These are phyloP conservation scores for Calycina herbarum DNA, from an alignment of 2,329 filamentous ascomycete species.

Conservation along the genomic window DNA sequence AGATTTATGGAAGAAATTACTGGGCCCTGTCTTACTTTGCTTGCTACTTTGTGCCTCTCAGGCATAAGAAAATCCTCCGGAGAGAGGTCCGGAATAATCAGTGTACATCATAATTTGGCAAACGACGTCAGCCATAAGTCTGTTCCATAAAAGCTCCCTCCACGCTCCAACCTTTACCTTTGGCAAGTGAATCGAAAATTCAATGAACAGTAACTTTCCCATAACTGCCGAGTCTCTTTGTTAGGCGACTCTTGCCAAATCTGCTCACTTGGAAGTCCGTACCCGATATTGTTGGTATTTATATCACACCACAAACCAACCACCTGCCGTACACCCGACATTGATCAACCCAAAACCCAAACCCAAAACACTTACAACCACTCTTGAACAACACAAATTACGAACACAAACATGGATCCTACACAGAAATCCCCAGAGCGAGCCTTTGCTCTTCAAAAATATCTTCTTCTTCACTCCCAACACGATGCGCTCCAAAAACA, in stretches of 20 bases:
- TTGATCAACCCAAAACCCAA: not conserved
- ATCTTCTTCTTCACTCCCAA: conserved; percentile 39
- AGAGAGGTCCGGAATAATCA: not conserved
- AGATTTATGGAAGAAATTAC: not conserved
- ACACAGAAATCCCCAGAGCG: conserved; percentile 31
- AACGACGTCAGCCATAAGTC: not conserved
- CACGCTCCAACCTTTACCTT: not conserved
- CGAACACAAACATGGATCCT: conserved; percentile 20
- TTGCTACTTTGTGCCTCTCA: not conserved
- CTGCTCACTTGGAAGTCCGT: not conserved
- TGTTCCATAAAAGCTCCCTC: not conserved
- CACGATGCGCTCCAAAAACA: conserved; percentile 38
- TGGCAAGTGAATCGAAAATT: not conserved
- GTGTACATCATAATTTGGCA: conserved; percentile 2
- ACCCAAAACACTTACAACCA: not conserved
- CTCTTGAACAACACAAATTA: not conserved
- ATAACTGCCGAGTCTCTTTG: not conserved
- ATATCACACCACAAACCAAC: not conserved
- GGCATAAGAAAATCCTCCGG: not conserved
- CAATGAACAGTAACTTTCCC: not conserved
- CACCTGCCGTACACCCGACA: not conserved
- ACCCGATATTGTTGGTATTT: not conserved
- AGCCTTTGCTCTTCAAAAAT: conserved; percentile 39
- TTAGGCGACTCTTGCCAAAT: not conserved
- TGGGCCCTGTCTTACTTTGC: not conserved